phyloP scores from a whole-genome alignment of 352 stramenopile genomes.

The Elongisporangium undulatum region DNA sequence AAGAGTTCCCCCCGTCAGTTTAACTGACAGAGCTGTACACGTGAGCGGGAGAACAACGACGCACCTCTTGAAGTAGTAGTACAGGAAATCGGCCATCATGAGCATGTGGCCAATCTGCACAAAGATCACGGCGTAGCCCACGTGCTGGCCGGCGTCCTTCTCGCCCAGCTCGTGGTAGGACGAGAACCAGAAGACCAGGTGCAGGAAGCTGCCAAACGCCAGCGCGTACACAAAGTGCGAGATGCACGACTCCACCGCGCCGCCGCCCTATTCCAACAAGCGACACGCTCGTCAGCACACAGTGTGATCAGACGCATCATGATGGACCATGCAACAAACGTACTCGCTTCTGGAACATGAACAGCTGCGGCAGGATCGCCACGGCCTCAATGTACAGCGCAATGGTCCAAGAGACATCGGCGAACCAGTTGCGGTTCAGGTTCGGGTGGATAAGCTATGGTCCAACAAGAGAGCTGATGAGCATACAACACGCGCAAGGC shows the following conservation, averaged over 20 bases:
- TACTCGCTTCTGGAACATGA: constrained; percentile 98
- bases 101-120: constrained; percentile 98
- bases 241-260: constrained; percentile 95
- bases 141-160: constrained; percentile 86
- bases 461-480: constrained; percentile 2
- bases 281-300: neutral
- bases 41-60: constrained; percentile 2
- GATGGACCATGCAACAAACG: constrained; percentile 7
- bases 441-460: constrained; percentile 92
- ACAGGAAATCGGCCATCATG: constrained; percentile 99
- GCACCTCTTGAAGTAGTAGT: constrained; percentile 97
- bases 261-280: constrained; percentile 57
- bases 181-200: constrained; percentile 98
- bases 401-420: constrained; percentile 96
- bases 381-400: constrained; percentile 97
- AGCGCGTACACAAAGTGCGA: constrained; percentile 97
- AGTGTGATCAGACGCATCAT: neutral
- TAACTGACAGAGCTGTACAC: constrained; percentile 1
- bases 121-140: constrained; percentile 94
- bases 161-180: constrained; percentile 98
- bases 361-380: constrained; percentile 97
- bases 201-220: constrained; percentile 93
- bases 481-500: neutral
- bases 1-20: constrained; percentile 7
- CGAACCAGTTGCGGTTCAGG: constrained; percentile 97